Evolutionary conservation across 441 rosid species (phyloP), one percentile per base, ranked within the genome.

Genomic region (Metrosideros polymorpha): DNA sequence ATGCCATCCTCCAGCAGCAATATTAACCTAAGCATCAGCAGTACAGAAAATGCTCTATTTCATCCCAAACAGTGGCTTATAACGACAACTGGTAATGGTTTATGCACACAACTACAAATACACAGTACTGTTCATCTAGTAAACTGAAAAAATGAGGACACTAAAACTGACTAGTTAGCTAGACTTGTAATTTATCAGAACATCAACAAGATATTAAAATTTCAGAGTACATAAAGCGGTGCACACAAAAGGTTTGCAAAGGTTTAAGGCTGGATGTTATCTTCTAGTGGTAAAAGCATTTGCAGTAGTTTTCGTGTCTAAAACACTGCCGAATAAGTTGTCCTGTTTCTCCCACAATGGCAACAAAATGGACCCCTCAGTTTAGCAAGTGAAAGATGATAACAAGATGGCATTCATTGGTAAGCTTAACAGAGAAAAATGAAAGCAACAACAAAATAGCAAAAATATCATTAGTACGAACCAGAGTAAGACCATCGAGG

Each of bases 1-100:
- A 90, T 98, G 99, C 99, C 99, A 98, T 90, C 99, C 99, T 86
- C 99, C 99, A 86, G 97, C 98, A 86, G 99, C 99, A 86, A 98
- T 98, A 92, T 96, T 99, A 92, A 96, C 98, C 99, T 98, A 92
- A 53, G 87, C 47, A 91, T 55, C 87, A 50, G 45, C 84, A 52
- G 47, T 71, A 35, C 79, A 22, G n/a, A 35, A 63, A 32, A 24
- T 71, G 24, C 35, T 56, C n/a, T 71, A 35, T 39, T 30, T 71
- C 45, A 71, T 71, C 8, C 47, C 79, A 71, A 71, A 71, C 27
- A 35, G 79, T 10, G n/a, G n/a, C n/a, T 71, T 9, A 19, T 35
- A 66, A 35, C 3, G 14, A 66, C 79, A 66, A 19, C 32, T 32
- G 43, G 25, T 8, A 32, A 17, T 43, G 18, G 25, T 22, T 35